Evolutionary conservation across 768 basidiomycete species (phyloP).

Genomic region (Saitozyma sp.): DNA sequence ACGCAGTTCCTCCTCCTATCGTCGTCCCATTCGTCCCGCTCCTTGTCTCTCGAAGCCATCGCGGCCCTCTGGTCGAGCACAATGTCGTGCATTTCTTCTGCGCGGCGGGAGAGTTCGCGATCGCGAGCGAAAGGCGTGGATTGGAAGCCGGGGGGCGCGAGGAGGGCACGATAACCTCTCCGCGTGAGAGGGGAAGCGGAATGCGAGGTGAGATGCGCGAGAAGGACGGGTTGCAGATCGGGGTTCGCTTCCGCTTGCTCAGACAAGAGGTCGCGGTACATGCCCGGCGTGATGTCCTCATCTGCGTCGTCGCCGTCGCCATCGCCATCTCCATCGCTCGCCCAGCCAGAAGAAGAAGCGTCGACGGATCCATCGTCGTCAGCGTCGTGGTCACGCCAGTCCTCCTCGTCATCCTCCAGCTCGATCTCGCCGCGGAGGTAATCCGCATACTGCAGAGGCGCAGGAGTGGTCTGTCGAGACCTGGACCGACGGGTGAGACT

Average conservation of each 20-base stretch:
- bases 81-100: slow-evolving; percentile 11
- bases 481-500: no score
- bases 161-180: slow-evolving; percentile 33
- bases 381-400: slow-evolving; percentile 27
- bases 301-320: slow-evolving; percentile 1
- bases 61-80: slow-evolving; percentile 11
- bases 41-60: slow-evolving; percentile 1
- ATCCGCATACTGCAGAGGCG: slow-evolving; percentile 10
- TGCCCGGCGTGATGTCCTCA: slow-evolving; percentile 16
- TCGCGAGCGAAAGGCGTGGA: slow-evolving; percentile 8
- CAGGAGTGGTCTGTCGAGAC: no score
- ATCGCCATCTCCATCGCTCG: slow-evolving; percentile 9
- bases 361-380: slow-evolving; percentile 8
- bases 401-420: slow-evolving; percentile 40
- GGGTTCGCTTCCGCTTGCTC: slow-evolving; percentile 12
- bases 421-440: slow-evolving; percentile 36
- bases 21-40: slow-evolving; percentile 29
- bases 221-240: slow-evolving; percentile 41
- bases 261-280: slow-evolving; percentile 30
- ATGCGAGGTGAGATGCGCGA: slow-evolving; percentile 42
- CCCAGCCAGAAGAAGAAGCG: slow-evolving; percentile 19
- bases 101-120: not conserved
- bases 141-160: slow-evolving; percentile 7
- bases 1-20: slow-evolving; percentile 39
- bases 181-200: slow-evolving; percentile 33